Percentiles rank a stretch among this genome's conserved stretches.
These are phyloP conservation scores for Entoloma clypeatum DNA, from an alignment of 1,284 basidiomycete species.

Conservation along the genomic window DNA sequence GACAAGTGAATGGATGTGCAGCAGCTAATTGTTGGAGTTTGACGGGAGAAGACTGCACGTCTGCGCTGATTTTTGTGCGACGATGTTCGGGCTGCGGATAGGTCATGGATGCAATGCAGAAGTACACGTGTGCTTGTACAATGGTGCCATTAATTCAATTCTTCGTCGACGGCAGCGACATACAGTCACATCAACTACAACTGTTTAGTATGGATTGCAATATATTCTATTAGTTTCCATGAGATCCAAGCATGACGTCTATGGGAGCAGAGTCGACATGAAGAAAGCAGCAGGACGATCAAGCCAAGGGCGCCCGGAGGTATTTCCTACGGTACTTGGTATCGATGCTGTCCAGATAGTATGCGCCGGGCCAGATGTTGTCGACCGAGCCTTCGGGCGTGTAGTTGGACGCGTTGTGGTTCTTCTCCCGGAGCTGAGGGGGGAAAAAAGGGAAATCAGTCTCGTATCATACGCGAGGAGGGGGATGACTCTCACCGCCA, in stretches of 20 bases:
- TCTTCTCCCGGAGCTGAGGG: slow-evolving; percentile 85
- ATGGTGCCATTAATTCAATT: too few relatives aligned
- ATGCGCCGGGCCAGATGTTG: slow-evolving; percentile 92
- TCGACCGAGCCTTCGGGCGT: slow-evolving; percentile 83
- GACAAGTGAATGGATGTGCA: slow-evolving; percentile 48
- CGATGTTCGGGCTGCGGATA: slow-evolving; percentile 16
- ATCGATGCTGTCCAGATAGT: slow-evolving; percentile 93
- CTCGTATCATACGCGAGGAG: slow-evolving; percentile 10
- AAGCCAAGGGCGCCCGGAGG: slow-evolving; percentile 47
- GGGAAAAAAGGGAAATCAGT: slow-evolving; percentile 9
- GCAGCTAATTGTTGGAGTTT: slow-evolving; percentile 34
- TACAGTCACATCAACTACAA: too few relatives aligned
- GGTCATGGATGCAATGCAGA: slow-evolving; percentile 9
- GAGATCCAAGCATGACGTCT: too few relatives aligned
- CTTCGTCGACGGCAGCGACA: too few relatives aligned
- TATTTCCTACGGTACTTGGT: slow-evolving; percentile 93
- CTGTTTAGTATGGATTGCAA: too few relatives aligned
- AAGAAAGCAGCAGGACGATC: too few relatives aligned
- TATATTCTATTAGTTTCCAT: too few relatives aligned
- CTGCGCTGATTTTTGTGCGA: slow-evolving; percentile 32
- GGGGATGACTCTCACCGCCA: slow-evolving; percentile 47
- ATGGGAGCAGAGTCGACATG: too few relatives aligned
- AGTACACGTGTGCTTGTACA: too few relatives aligned
- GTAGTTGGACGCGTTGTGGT: slow-evolving; percentile 91
- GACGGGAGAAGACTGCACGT: slow-evolving; percentile 22